Conservation (phyloP, 768 basidiomycete genomes). For the Mycena galericulata region DNA sequence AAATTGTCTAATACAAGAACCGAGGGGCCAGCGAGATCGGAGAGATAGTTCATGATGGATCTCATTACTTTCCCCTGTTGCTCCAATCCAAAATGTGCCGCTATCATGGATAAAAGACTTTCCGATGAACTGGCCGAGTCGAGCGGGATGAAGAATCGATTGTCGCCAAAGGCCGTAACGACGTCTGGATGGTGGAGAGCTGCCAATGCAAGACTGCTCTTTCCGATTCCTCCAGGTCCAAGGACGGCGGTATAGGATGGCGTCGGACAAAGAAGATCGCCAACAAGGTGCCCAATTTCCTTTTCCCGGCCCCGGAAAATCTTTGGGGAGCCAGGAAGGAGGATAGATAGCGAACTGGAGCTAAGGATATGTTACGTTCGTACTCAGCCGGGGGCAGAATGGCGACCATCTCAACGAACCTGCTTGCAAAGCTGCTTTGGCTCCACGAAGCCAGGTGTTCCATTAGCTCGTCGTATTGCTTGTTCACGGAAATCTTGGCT, state of each 20-base stretch:
- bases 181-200: too few relatives aligned
- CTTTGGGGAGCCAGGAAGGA: background rate
- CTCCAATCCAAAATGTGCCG: slow-evolving; percentile 1
- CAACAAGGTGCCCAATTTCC: background rate
- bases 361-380: background rate
- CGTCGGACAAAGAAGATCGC: background rate
- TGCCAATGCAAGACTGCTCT: slow-evolving; percentile 9
- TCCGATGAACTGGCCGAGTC: too few relatives aligned
- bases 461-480: background rate
- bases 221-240: slow-evolving; percentile 3
- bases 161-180: too few relatives aligned
- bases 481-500: background rate
- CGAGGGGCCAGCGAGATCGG: background rate
- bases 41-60: background rate
- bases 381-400: background rate
- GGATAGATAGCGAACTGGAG: slow-evolving; percentile 1
- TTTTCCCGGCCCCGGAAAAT: slow-evolving; percentile 12
- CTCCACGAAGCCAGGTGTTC: background rate
- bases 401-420: too few relatives aligned
- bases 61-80: background rate
- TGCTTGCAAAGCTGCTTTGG: too few relatives aligned
- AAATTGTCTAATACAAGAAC: slow-evolving; percentile 11
- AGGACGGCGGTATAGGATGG: background rate
- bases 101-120: too few relatives aligned
- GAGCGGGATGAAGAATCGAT: too few relatives aligned